Percentiles rank a stretch among this genome's conserved stretches.
Evolutionary conservation across 495 filamentous ascomycete species (phyloP).

Genomic region (Penicillium paxilli): DNA sequence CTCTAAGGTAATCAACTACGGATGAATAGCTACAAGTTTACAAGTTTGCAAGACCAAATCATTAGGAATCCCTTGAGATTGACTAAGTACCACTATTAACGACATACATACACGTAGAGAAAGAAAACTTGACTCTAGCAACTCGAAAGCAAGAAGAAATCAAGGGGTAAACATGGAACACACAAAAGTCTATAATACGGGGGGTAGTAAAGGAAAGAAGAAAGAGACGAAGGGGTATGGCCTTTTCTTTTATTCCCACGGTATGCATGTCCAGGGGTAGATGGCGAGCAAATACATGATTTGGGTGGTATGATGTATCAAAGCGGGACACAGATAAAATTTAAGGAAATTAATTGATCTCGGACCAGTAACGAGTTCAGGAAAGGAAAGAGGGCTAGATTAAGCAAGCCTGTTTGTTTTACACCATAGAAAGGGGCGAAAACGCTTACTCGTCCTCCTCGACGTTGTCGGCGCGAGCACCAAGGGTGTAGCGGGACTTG

Average conservation of each 20-base stretch:
- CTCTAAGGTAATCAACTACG: not conserved
- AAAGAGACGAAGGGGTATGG: conserved; percentile 16
- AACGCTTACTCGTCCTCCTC: conserved; percentile 67
- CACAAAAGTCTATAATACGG: conserved; percentile 50
- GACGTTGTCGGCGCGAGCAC: conserved; percentile 59
- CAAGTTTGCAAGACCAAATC: conserved; percentile 1
- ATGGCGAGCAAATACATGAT: conserved; percentile 19
- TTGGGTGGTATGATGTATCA: conserved; percentile 28
- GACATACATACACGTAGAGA: conserved; percentile 52
- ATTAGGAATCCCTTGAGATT: conserved; percentile 41
- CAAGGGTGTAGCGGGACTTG: conserved; percentile 59
- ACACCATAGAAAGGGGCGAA: not conserved
- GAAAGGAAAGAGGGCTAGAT: conserved; percentile 11
- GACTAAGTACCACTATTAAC: conserved; percentile 51
- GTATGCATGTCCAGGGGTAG: conserved; percentile 31
- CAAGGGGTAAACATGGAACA: conserved; percentile 37
- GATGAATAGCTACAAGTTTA: not conserved
- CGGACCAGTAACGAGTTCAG: conserved; percentile 33
- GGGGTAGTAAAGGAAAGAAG: conserved; percentile 19
- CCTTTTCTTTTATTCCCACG: conserved; percentile 26
- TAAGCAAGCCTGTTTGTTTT: not conserved
- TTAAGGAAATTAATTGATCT: conserved; percentile 30
- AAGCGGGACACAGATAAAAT: conserved; percentile 19
- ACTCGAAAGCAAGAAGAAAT: conserved; percentile 30
- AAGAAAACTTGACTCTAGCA: conserved; percentile 44